phyloP scores from a whole-genome alignment of 768 basidiomycete genomes.

The Obba rivulosa region DNA sequence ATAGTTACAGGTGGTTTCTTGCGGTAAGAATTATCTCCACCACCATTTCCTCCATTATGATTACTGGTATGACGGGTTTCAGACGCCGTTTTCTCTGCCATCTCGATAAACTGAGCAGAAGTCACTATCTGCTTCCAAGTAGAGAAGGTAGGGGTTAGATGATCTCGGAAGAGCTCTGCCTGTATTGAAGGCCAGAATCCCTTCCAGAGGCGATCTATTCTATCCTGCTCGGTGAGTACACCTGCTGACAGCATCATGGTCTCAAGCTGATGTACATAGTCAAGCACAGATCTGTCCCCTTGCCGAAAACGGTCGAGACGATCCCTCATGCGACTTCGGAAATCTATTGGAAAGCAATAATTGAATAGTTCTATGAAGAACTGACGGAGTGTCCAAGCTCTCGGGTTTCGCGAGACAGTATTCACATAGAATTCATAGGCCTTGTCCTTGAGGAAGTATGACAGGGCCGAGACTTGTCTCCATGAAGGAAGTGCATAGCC shows the following conservation, averaged over 20 bases:
- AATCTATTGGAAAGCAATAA: slow-evolving; percentile 20
- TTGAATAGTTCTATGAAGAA: slow-evolving; percentile 17
- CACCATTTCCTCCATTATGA: too few species aligned
- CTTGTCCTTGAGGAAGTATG: slow-evolving; percentile 24
- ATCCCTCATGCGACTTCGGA: slow-evolving; percentile 19
- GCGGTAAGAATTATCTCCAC: too few species aligned
- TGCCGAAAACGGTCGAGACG: slow-evolving; percentile 22
- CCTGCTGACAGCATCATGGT: slow-evolving; percentile 31
- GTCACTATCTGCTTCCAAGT: slow-evolving; percentile 21
- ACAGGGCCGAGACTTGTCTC: neutral
- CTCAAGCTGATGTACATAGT: slow-evolving; percentile 30
- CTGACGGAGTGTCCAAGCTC: slow-evolving; percentile 9
- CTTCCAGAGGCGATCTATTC: slow-evolving; percentile 30
- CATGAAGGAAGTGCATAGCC: neutral
- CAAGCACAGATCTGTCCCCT: slow-evolving; percentile 19
- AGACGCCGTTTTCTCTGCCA: slow-evolving; percentile 9
- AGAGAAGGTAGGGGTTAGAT: slow-evolving; percentile 22
- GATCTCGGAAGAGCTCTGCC: slow-evolving; percentile 23
- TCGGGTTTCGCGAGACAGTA: slow-evolving; percentile 10
- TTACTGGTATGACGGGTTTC: too few species aligned
- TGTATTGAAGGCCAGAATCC: slow-evolving; percentile 24
- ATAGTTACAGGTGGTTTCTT: too few species aligned
- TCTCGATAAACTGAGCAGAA: slow-evolving; percentile 28
- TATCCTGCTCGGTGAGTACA: slow-evolving; percentile 18
- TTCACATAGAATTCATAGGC: slow-evolving; percentile 25